A percentile compares a stretch with the other conserved stretches of the same genome.
Evolutionary conservation across 2,329 filamentous ascomycete species (phyloP).

Genomic region (Acephala macrosclerotiorum): DNA sequence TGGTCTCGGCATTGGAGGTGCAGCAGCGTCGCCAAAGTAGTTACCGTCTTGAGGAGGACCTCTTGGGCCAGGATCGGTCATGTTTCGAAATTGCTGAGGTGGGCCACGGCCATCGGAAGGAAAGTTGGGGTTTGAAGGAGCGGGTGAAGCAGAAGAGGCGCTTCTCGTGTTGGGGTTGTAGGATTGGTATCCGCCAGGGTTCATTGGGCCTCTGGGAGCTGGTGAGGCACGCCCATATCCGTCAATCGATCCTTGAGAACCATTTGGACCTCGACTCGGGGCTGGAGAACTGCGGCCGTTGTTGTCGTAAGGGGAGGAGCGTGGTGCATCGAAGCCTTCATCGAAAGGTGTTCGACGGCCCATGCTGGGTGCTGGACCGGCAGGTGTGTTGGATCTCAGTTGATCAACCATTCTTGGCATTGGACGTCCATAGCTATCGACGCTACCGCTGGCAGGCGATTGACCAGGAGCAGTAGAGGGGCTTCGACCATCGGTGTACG

Average conservation of each 20-base stretch:
- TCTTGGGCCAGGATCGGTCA: slow-evolving; percentile 38
- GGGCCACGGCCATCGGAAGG: slow-evolving; percentile 16
- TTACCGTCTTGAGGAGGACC: slow-evolving; percentile 27
- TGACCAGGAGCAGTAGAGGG: slow-evolving; percentile 25
- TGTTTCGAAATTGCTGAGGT: slow-evolving; percentile 33
- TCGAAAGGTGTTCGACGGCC: slow-evolving; percentile 40
- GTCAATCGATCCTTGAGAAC: slow-evolving; percentile 22
- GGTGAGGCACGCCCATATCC: slow-evolving; percentile 30
- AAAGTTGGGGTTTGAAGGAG: slow-evolving; percentile 27
- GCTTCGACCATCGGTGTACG: slow-evolving; percentile 32
- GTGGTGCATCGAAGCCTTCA: slow-evolving; percentile 27
- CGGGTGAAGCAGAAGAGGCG: slow-evolving; percentile 30
- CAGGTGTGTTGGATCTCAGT: slow-evolving; percentile 39
- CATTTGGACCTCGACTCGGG: slow-evolving; percentile 21
- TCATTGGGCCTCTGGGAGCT: slow-evolving; percentile 21
- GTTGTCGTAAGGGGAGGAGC: slow-evolving; percentile 23
- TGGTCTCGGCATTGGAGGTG: slow-evolving; percentile 30
- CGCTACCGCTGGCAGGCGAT: slow-evolving; percentile 1
- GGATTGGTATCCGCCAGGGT: slow-evolving; percentile 29
- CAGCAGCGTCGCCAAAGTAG: slow-evolving; percentile 26
- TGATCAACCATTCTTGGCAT: slow-evolving; percentile 36
- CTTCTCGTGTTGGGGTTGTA: slow-evolving; percentile 35
- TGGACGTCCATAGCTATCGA: slow-evolving; percentile 38
- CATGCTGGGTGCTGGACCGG: slow-evolving; percentile 37
- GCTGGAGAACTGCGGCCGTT: slow-evolving; percentile 29